Evolutionary conservation across 805 yeast species (phyloP).

Genomic region (Jamesozyma piceae): DNA sequence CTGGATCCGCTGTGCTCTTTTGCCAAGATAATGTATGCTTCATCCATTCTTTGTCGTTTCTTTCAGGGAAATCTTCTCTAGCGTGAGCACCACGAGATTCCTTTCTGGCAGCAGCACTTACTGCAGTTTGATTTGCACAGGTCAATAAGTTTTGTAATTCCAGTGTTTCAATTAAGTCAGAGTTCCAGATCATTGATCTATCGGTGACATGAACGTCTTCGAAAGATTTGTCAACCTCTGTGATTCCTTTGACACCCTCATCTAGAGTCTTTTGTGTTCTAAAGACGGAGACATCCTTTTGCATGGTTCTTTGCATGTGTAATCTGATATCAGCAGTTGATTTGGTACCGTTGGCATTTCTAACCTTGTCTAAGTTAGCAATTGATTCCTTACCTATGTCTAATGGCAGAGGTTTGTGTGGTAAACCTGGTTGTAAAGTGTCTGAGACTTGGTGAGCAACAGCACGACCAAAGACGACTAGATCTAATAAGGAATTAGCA

Average conservation of each 20-base stretch:
- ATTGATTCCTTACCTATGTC: constrained; percentile 85
- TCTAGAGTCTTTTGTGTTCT: constrained; percentile 88
- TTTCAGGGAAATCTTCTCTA: constrained; percentile 91
- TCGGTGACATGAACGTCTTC: constrained; percentile 77
- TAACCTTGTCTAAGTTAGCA: constrained; percentile 78
- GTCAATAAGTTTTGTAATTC: constrained; percentile 94
- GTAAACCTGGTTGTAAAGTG: constrained; percentile 76
- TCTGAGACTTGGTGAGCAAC: constrained; percentile 88
- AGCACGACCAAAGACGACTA: constrained; percentile 97
- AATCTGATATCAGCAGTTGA: constrained; percentile 83
- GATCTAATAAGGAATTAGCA: constrained; percentile 92
- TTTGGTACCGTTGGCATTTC: constrained; percentile 75
- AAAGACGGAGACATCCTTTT: constrained; percentile 92
- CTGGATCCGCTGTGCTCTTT: constrained; percentile 55
- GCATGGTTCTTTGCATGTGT: constrained; percentile 94
- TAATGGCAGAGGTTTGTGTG: constrained; percentile 72
- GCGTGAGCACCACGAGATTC: constrained; percentile 99
- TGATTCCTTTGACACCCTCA: constrained; percentile 77
- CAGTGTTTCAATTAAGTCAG: constrained; percentile 90
- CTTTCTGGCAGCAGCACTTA: constrained; percentile 85
- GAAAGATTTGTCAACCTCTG: constrained; percentile 64
- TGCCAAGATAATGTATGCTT: constrained; percentile 96
- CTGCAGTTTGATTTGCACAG: constrained; percentile 94
- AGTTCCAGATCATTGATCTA: constrained; percentile 98
- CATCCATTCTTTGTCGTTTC: constrained; percentile 97